phyloP scores from a whole-genome alignment of 2,329 filamentous ascomycete genomes.

The Cephalotrichum gorgonifer region DNA sequence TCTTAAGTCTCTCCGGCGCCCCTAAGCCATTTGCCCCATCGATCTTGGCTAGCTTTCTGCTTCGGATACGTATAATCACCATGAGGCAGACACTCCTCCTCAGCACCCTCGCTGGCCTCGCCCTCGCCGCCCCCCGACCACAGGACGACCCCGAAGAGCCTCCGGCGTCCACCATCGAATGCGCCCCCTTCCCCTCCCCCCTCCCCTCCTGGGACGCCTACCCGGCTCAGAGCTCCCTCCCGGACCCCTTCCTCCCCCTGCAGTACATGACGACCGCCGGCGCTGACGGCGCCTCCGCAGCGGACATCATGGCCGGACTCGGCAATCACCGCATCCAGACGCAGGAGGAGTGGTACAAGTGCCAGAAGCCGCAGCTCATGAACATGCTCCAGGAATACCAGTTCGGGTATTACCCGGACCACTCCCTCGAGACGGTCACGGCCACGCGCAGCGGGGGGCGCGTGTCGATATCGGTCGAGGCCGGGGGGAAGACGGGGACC shows the following conservation, averaged over 20 bases:
- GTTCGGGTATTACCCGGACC: conserved; percentile 40
- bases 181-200: conserved; percentile 15
- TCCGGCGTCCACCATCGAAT: conserved; percentile 6
- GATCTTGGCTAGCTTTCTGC: background rate
- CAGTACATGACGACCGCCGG: conserved; percentile 24
- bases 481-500: conserved; percentile 29
- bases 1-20: background rate
- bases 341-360: conserved; percentile 35
- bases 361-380: conserved; percentile 38
- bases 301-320: conserved; percentile 25
- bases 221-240: conserved; percentile 25
- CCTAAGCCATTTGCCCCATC: background rate
- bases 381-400: conserved; percentile 39
- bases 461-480: conserved; percentile 29
- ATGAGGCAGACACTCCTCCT: conserved; percentile 1
- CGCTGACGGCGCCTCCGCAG: conserved; percentile 12
- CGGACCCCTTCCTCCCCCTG: conserved; percentile 33
- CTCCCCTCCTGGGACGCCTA: conserved; percentile 24
- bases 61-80: conserved; percentile 6
- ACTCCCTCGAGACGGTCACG: conserved; percentile 31
- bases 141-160: conserved; percentile 1
- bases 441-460: conserved; percentile 34
- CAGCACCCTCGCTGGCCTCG: conserved; percentile 2
- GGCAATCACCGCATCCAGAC: conserved; percentile 30
- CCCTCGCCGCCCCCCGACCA: background rate